Evolutionary conservation across 2,329 filamentous ascomycete species (phyloP), one percentile per base, ranked within the genome.

Genomic region (Aspergillus transmontanensis): DNA sequence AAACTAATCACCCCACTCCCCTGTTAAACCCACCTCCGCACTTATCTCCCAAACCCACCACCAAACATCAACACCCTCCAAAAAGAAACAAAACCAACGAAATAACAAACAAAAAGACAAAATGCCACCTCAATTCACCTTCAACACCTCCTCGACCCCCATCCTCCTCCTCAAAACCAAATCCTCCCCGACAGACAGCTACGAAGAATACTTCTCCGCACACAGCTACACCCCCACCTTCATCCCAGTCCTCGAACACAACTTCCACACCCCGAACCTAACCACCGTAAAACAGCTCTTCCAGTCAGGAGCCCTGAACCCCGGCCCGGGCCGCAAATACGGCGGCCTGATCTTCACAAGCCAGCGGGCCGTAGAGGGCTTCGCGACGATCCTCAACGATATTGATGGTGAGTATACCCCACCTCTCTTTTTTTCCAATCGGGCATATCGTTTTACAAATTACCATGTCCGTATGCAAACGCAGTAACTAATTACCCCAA

Each of bases 301-400:
- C 63, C 64, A 70, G 12, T 74, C 70, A 2, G 73, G 75, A n/a
- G 64, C 67, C 43, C 69, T 80, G 14, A 58, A 59, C 16, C 60
- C 67, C 21, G 64, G 64, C 0, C 59, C 65, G 1, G 58, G 28
- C 0, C 55, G 66, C 32, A 71, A 70, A 66, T 83, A 83, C 68
- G 81, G 81, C 30, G 82, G 82, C 1, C 66, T 84, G 55, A 82
- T 84, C 61, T 83, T 84, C 66, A 84, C 82, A 14, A 82, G 80
- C 61, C 81, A 83, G 68, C 72, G 82, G 39, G 80, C 82, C 4
- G 82, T 83, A 1, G 81, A 83, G 61, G 81, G 74, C 0, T 81
- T 83, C 65, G 73, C 75, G 11, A 67, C 71, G 3, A 66, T 77
- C 36, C 68, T 76, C 12, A 66, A 57, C 32, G 67, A 75, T 75